Evolutionary conservation across 371 early-diverging fungal species (phyloP).

Genomic region (Zopfochytrium polystomum): DNA sequence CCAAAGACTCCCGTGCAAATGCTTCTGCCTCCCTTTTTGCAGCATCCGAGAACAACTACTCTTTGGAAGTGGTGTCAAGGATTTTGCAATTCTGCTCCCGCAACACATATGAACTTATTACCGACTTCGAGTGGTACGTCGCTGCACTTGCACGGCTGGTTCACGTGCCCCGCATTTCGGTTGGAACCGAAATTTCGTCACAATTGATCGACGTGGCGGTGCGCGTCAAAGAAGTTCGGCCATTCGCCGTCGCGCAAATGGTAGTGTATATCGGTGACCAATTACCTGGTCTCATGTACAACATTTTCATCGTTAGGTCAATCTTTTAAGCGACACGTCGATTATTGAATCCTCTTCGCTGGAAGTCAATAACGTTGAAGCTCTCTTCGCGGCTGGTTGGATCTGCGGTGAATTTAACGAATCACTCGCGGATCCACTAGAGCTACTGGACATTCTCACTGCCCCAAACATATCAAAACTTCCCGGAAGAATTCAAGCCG

Average conservation of each 20-base stretch:
- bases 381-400: slow-evolving; percentile 82
- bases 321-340: slow-evolving; percentile 52
- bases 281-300: neutral
- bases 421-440: slow-evolving; percentile 11
- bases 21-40: slow-evolving; percentile 30
- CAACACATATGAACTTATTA: slow-evolving; percentile 75
- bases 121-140: slow-evolving; percentile 96
- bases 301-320: slow-evolving; percentile 34
- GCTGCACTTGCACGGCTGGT: slow-evolving; percentile 73
- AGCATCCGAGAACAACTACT: slow-evolving; percentile 66
- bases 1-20: neutral
- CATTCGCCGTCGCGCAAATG: slow-evolving; percentile 73
- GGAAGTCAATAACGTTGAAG: slow-evolving; percentile 67
- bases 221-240: slow-evolving; percentile 75
- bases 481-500: slow-evolving; percentile 62
- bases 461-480: slow-evolving; percentile 54
- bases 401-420: slow-evolving; percentile 76
- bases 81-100: slow-evolving; percentile 80
- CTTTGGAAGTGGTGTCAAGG: slow-evolving; percentile 71
- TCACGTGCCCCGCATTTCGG: slow-evolving; percentile 58
- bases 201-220: slow-evolving; percentile 88
- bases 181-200: slow-evolving; percentile 60
- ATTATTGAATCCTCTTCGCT: slow-evolving; percentile 61
- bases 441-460: slow-evolving; percentile 58
- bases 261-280: slow-evolving; percentile 28